Evolutionary conservation across 1,284 basidiomycete genomes (phyloP), one percentile per base, ranked within the genome.

Genomic region (Cutaneotrichosporon arboriforme): DNA sequence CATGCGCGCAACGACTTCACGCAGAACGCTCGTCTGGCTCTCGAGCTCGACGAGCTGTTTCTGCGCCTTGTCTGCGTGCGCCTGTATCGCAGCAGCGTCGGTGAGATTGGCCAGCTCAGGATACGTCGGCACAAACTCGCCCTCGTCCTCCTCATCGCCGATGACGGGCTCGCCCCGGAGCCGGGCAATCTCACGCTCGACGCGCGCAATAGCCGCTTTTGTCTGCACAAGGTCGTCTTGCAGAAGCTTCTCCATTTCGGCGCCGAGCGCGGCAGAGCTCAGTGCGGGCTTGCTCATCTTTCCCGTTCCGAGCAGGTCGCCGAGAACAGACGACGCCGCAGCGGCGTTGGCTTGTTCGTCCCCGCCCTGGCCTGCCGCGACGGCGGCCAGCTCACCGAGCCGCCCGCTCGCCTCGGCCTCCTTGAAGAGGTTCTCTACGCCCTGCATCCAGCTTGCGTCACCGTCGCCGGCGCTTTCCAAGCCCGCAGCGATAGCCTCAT

Each of bases 301-400:
- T 8, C 31, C 8, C 31, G 1, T 35, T 20, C 14, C 21, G 18
- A 23, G 14, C 20, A 31, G 38, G 20, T 31, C 37, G 12, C n/a
- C 22, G 9, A 21, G 17, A 9, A 22, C 46, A 5, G 17, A 14
- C 36, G 36, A 7, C 26, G 26, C n/a, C n/a, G n/a, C n/a, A n/a
- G n/a, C n/a, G 42, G 26, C n/a, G 42, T 4, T 7, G 15, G 18
- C 17, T 17, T 40, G 22, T 22, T 38, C 50, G n/a, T 58, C 57
- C 4, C 45, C 61, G 2, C 59, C 61, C 35, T 59, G 58, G 1
- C 62, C 64, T 3, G 64, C 61, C 10, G 70, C 70, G 3, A 71
- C 65, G 1, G 65, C 67, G 1, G 70, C 70, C 12, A 72, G 58
- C 46, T 72, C 69, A 5, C 65, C 67, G n/a, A 72, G 43, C 5